phyloP scores from a whole-genome alignment of 129 eudicot genomes.

The Tanacetum coccineum region DNA sequence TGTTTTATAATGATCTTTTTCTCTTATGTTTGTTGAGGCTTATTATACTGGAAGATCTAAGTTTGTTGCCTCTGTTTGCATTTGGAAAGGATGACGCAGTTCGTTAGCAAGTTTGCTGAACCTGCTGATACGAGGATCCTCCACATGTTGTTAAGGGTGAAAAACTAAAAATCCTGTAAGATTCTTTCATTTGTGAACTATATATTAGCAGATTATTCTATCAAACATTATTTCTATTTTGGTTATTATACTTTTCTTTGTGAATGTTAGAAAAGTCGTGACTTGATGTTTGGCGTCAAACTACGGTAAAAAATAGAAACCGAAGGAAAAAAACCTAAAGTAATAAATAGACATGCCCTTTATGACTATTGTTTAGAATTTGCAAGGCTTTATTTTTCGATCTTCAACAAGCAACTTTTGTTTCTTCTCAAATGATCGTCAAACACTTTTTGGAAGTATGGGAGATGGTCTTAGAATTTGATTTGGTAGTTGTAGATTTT shows the following conservation, averaged over 20 bases:
- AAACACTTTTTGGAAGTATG: neutral
- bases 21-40: no score
- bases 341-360: neutral
- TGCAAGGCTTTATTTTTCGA: neutral
- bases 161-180: conserved; percentile 96
- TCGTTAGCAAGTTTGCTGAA: no score
- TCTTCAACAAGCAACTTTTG: neutral
- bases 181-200: conserved; percentile 14
- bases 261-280: neutral
- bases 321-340: no score
- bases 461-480: neutral
- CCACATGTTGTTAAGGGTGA: conserved; percentile 72
- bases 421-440: no score
- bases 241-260: neutral
- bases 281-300: neutral
- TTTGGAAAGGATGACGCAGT: no score
- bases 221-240: neutral
- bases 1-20: no score
- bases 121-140: conserved; percentile 82
- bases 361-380: neutral
- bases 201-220: neutral
- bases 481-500: no score
- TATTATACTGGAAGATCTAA: no score
- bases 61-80: conserved; percentile 10
- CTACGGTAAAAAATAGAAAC: neutral